Base-by-base conservation (phyloP, 345 rosid genomes). In the Citrus mangshanensis region DNA sequence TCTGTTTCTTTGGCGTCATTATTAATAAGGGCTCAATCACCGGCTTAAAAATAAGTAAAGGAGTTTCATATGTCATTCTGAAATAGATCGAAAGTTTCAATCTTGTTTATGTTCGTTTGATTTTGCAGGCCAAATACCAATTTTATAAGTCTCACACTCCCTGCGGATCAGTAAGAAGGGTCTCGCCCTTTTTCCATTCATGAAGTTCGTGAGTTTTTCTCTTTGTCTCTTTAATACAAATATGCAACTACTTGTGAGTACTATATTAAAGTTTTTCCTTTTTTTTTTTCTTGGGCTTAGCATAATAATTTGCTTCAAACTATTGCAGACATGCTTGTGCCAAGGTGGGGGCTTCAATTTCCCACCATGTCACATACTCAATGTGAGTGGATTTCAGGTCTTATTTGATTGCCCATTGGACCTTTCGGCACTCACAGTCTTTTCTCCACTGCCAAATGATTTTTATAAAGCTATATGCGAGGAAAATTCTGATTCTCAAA, bases 391-490 rank as follows among this genome's bases (percentile, higher is more conserved):
- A 63, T 89, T 89, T 67, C 90, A 90, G 83, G 83, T 95, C 34
- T 87, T 93, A 72, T 84, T 95, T 30, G 97, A 93, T 64, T 95
- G 97, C 64, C 98, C 98, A 21, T 42, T 93, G 75, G 95, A 95
- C 84, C 89, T 95, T 81, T 89, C 91, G 9, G 89, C 98, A 27
- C 84, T 88, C 62, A 74, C 85, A 4, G 81, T 89, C 79, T 95
- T 93, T 80, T 84, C 94, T 54, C 97, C 98, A 24, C 28, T 92
- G 84, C 85, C 89, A 37, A 74, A 73, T 27, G 82, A 63, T 77
- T 80, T 74, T 61, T 67, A 68, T 21, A 28, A 69, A 7, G 0
- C 9, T 18, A 40, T 27, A n/a, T 61, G 30, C 70, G 80, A 77
- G 70, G 87, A 82, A 79, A 76, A 42, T 79, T 81, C 66, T 66